phyloP scores from a whole-genome alignment of 495 filamentous ascomycete genomes.

The Tuber borchii region DNA sequence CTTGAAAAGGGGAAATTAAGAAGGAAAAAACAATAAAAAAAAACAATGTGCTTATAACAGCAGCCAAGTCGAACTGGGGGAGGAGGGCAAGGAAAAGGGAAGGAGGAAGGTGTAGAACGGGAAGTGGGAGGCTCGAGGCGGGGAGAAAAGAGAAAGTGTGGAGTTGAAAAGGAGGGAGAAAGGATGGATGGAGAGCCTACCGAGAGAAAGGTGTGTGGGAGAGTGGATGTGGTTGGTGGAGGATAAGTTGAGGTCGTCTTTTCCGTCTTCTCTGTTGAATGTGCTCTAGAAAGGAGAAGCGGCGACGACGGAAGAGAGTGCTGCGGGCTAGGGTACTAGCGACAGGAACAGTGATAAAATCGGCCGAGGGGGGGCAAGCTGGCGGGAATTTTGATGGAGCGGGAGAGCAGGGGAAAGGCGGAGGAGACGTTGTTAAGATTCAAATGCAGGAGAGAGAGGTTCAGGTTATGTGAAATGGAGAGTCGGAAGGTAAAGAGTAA shows the following conservation, averaged over 20 bases:
- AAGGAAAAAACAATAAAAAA: slow-evolving; percentile 37
- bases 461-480: neutral
- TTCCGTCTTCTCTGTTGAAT: neutral
- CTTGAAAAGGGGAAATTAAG: slow-evolving; percentile 39
- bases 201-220: slow-evolving; percentile 20
- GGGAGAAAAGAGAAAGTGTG: slow-evolving; percentile 37
- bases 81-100: slow-evolving; percentile 40
- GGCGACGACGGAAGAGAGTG: neutral
- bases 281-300: neutral
- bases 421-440: slow-evolving; percentile 31
- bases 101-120: slow-evolving; percentile 30
- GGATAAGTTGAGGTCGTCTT: neutral
- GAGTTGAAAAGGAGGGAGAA: slow-evolving; percentile 33
- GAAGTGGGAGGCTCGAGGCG: slow-evolving; percentile 36
- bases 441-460: slow-evolving; percentile 26
- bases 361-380: neutral
- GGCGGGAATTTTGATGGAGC: neutral
- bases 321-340: neutral
- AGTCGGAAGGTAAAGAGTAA: neutral
- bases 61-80: slow-evolving; percentile 21
- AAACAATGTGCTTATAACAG: slow-evolving; percentile 28
- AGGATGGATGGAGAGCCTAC: slow-evolving; percentile 33
- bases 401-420: slow-evolving; percentile 16
- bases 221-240: neutral
- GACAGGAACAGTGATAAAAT: neutral